Conservation (phyloP, 371 early-diverging fungal species). For the Mortierella sp. region DNA sequence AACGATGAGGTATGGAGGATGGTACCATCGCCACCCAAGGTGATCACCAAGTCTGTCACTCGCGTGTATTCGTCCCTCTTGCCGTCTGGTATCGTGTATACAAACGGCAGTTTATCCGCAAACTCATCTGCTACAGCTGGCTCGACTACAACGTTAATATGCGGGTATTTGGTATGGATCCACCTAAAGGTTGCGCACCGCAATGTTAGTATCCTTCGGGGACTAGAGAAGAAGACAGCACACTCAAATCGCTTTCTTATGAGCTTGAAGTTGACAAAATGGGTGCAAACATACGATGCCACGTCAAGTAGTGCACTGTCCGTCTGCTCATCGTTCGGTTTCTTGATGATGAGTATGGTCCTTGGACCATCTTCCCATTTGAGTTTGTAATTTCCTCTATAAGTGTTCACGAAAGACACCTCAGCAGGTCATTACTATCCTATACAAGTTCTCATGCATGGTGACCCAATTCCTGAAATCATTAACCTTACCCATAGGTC, state of each 20-base stretch:
- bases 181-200: conserved; percentile 59
- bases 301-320: conserved; percentile 75
- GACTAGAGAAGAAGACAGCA: too few relatives aligned
- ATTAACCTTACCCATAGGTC: conserved; percentile 70
- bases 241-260: too few relatives aligned
- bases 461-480: too few relatives aligned
- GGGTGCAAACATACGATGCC: conserved; percentile 61
- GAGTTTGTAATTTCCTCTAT: conserved; percentile 66
- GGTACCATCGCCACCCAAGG: conserved; percentile 97
- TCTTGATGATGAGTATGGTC: conserved; percentile 82
- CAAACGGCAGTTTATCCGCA: conserved; percentile 64
- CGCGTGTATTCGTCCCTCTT: conserved; percentile 64
- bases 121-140: conserved; percentile 69
- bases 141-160: conserved; percentile 77
- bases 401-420: too few relatives aligned
- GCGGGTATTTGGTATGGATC: conserved; percentile 68
- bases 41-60: conserved; percentile 87
- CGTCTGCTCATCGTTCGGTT: conserved; percentile 75
- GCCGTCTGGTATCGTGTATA: conserved; percentile 62
- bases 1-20: conserved; percentile 90
- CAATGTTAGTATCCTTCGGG: too few relatives aligned
- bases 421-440: too few relatives aligned
- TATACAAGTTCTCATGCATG: too few relatives aligned
- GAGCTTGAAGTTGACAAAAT: too few relatives aligned
- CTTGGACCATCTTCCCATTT: conserved; percentile 77